A percentile compares a stretch with the other conserved stretches of the same genome.
phyloP scores from a whole-genome alignment of 768 basidiomycete genomes.

The Xerocomus spinulosus region DNA sequence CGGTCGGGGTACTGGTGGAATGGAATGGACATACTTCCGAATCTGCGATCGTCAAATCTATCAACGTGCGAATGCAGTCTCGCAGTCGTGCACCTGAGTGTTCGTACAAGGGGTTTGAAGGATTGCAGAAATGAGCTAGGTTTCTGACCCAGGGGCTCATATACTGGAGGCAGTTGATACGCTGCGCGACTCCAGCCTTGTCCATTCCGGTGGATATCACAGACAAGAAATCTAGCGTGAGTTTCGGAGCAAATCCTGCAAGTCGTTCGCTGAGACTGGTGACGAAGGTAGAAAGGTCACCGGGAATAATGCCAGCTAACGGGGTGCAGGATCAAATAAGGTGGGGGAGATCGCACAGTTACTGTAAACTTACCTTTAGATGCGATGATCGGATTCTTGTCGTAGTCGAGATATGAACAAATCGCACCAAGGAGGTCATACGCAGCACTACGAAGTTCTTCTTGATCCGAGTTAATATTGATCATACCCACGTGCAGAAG shows the following conservation, averaged over 20 bases:
- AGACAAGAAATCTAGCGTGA: slow-evolving; percentile 86
- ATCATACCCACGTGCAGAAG: slow-evolving; percentile 84
- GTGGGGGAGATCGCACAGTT: neutral
- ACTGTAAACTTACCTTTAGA: slow-evolving; percentile 59
- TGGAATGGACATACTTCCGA: slow-evolving; percentile 53
- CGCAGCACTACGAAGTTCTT: slow-evolving; percentile 72
- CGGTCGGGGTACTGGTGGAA: neutral
- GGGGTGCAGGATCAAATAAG: slow-evolving; percentile 1
- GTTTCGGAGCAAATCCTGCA: slow-evolving; percentile 67
- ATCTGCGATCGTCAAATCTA: slow-evolving; percentile 69
- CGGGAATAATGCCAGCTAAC: slow-evolving; percentile 66
- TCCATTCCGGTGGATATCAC: slow-evolving; percentile 71
- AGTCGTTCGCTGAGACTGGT: slow-evolving; percentile 65
- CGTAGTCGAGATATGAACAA: slow-evolving; percentile 72
- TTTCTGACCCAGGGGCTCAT: slow-evolving; percentile 89
- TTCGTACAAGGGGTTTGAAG: slow-evolving; percentile 63
- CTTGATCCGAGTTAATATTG: slow-evolving; percentile 68
- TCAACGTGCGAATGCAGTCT: slow-evolving; percentile 74
- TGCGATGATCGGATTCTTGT: slow-evolving; percentile 65
- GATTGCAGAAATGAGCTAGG: slow-evolving; percentile 63
- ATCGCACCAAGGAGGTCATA: slow-evolving; percentile 77
- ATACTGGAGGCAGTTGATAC: slow-evolving; percentile 73
- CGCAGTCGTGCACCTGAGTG: slow-evolving; percentile 70
- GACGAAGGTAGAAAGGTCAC: slow-evolving; percentile 59
- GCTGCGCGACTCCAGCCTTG: slow-evolving; percentile 43